Evolutionary conservation across 495 filamentous ascomycete species (phyloP), one percentile per base, ranked within the genome.

Genomic region (Aspergillus avenaceus): DNA sequence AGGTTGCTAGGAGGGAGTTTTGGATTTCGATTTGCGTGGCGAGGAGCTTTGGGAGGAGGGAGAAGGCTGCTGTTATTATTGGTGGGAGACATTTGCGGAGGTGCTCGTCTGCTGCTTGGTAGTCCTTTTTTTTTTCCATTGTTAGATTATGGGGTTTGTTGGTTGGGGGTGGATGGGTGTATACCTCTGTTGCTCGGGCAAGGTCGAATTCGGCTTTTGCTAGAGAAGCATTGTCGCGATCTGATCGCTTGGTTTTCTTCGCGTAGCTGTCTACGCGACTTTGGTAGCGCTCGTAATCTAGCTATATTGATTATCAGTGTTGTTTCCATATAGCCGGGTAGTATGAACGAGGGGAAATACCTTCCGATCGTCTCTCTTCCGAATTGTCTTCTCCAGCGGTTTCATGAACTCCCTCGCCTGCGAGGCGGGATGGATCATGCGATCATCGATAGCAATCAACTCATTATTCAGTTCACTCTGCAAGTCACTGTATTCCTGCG

Each of bases 361-460:
- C 74, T 95, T 87, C 68, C 85, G 90, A 58, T 95, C 86, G 58
- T 95, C 89, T 32, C 92, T 76, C 61, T 89, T 92, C 72, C 96
- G 96, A 64, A 97, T 92, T 2, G 86, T 86, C 68, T 92, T 96
- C 61, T 90, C 86, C 63, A 96, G 75, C 0, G 88, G 86, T 48
- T 80, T 76, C 49, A 96, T 73, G 34, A 64, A 82, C 42, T 86
- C 82, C 60, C 84, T 86, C 2, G 87, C 89, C 43, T 86, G 78
- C 16, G 74, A 76, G 4, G 88, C 85, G 1, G 91, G 90, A 52
- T 76, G 75, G 31, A 95, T 77, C 47, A 96, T 80, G 44, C 83
- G 79, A 0, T 69, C 64, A 51, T 96, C 90, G 49, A 97, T 84
- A 42, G 79, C 73, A 48, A 67, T 70, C 46, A 96, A 71, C 60